Evolutionary conservation across 2,329 filamentous ascomycete genomes (phyloP).

Genomic region (Talaromyces sp.): DNA sequence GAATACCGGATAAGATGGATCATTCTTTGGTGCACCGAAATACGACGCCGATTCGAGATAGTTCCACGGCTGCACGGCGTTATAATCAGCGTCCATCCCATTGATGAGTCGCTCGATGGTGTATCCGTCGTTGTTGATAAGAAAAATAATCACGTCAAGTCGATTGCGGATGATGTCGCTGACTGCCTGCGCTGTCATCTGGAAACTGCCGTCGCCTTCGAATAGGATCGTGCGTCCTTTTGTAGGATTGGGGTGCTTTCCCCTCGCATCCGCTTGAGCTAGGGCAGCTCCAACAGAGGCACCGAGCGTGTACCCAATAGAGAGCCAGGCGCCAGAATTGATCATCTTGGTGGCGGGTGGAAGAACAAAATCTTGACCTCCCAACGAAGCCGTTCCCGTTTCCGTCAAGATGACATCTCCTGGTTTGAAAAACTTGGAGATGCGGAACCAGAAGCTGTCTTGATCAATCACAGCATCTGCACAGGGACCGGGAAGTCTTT

Average conservation of each 20-base stretch:
- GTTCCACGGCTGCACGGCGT: conserved; percentile 61
- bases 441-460: neutral
- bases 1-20: conserved; percentile 26
- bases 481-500: neutral
- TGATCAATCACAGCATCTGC: neutral
- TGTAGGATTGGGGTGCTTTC: neutral
- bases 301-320: conserved; percentile 61
- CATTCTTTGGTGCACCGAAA: neutral
- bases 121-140: conserved; percentile 65
- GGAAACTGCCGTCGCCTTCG: conserved; percentile 83
- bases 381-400: neutral
- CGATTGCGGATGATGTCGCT: conserved; percentile 34
- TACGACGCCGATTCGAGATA: conserved; percentile 58
- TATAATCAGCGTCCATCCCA: conserved; percentile 66
- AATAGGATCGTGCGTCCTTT: conserved; percentile 68
- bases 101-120: conserved; percentile 88
- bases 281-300: conserved; percentile 65
- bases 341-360: conserved; percentile 55
- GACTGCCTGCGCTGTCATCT: conserved; percentile 77
- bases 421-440: neutral
- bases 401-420: neutral
- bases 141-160: neutral
- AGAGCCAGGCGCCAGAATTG: conserved; percentile 70
- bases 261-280: conserved; percentile 37
- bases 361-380: neutral